phyloP scores from a whole-genome alignment of 192 early-diverging fungal species.

The Coemansia sp. region DNA sequence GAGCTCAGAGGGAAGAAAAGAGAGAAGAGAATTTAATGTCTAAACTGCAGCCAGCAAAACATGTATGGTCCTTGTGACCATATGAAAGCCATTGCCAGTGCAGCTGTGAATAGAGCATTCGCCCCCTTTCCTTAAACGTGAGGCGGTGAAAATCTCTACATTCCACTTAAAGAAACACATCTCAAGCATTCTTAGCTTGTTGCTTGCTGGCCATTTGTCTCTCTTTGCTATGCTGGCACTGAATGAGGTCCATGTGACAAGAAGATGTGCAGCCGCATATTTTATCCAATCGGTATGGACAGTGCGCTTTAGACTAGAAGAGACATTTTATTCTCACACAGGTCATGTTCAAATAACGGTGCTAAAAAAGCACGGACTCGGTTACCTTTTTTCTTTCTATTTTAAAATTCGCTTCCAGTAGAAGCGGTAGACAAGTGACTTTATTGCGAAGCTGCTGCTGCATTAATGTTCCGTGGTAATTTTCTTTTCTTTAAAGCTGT shows the following conservation, averaged over 20 bases:
- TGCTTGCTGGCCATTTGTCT: not conserved
- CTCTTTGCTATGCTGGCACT: not conserved
- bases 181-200: not conserved
- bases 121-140: not conserved
- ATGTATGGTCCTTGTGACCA: too few relatives aligned
- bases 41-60: too few relatives aligned
- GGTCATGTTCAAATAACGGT: too few relatives aligned
- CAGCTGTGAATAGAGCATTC: too few relatives aligned
- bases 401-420: not conserved
- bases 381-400: not conserved
- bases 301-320: not conserved
- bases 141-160: too few relatives aligned
- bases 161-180: not conserved
- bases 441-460: too few relatives aligned
- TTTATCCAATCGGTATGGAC: not conserved
- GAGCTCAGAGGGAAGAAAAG: too few relatives aligned
- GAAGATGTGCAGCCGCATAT: constrained; percentile 2
- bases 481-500: not conserved
- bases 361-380: not conserved
- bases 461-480: not conserved
- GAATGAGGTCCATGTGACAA: not conserved
- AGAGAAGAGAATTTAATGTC: too few relatives aligned
- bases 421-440: not conserved
- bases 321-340: not conserved
- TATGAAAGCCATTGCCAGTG: too few relatives aligned